Percentiles rank a stretch among this genome's conserved stretches.
Evolutionary conservation across 768 basidiomycete genomes (phyloP).

Genomic region (Amanita muscaria): DNA sequence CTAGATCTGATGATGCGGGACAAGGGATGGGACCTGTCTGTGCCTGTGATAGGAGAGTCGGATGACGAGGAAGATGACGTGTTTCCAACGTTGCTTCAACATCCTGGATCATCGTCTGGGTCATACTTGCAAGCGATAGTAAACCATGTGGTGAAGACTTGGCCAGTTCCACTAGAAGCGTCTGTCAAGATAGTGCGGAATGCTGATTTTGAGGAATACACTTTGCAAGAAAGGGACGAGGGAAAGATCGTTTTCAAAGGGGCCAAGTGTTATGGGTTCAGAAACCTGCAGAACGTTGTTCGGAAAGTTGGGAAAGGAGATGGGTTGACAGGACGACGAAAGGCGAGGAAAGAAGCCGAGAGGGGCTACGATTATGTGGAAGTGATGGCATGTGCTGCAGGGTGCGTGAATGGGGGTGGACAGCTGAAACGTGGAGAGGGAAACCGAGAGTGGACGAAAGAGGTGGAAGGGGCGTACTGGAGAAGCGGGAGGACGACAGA

Average conservation of each 20-base stretch:
- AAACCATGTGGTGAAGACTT: constrained; percentile 35
- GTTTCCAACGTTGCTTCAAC: constrained; percentile 68
- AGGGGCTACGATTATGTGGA: constrained; percentile 83
- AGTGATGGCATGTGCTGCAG: constrained; percentile 98
- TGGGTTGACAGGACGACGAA: constrained; percentile 31
- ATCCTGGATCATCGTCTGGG: constrained; percentile 84
- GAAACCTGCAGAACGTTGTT: constrained; percentile 95
- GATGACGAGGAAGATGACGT: constrained; percentile 11
- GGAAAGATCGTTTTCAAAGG: constrained; percentile 78
- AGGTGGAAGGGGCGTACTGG: constrained; percentile 85
- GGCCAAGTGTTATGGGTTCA: constrained; percentile 94
- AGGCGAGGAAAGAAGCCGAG: constrained; percentile 16
- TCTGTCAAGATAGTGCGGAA: constrained; percentile 54
- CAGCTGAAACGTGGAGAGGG: constrained; percentile 57
- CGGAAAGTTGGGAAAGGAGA: constrained; percentile 84
- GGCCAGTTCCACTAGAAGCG: constrained; percentile 38
- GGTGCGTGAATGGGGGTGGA: constrained; percentile 96
- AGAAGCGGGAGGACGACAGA: constrained; percentile 14
- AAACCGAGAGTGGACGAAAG: constrained; percentile 72
- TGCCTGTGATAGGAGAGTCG: constrained; percentile 44
- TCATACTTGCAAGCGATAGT: constrained; percentile 85
- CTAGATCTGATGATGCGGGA: constrained; percentile 79
- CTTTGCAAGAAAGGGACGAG: constrained; percentile 31
- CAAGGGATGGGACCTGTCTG: constrained; percentile 68
- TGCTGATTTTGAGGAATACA: constrained; percentile 73